Conservation (phyloP, 2,329 filamentous ascomycete genomes). For the Knoxdaviesia proteae region DNA sequence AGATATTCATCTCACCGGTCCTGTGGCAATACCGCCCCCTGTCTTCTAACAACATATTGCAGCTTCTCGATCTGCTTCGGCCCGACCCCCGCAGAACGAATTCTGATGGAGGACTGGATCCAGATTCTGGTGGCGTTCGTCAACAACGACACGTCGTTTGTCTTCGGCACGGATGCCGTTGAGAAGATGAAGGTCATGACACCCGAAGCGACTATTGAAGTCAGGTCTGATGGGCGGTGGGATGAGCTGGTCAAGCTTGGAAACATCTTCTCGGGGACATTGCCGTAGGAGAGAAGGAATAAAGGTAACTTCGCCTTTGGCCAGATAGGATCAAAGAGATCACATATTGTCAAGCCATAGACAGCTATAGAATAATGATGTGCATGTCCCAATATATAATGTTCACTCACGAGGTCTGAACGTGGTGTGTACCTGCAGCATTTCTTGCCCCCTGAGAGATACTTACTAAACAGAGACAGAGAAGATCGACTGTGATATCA, state of each 20-base stretch:
- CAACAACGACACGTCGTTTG: constrained; percentile 10
- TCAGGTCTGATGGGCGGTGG: constrained; percentile 16
- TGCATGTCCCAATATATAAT: no score
- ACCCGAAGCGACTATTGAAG: constrained; percentile 11
- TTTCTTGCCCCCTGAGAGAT: no score
- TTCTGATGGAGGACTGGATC: constrained; percentile 18
- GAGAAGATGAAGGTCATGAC: constrained; percentile 11
- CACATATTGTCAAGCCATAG: no score
- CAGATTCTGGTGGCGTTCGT: constrained; percentile 16
- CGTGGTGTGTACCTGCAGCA: no score
- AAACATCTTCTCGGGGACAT: constrained; percentile 9
- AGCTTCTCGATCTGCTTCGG: constrained; percentile 18
- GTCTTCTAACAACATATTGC: not conserved
- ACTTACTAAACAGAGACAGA: no score
- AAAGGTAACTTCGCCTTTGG: no score
- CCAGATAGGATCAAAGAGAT: no score
- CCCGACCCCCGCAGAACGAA: constrained; percentile 13
- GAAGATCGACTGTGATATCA: no score
- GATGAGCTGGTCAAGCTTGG: constrained; percentile 11
- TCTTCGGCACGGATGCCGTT: constrained; percentile 13
- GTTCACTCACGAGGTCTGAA: no score
- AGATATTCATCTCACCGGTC: not conserved
- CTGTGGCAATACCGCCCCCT: not conserved
- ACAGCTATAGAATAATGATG: no score
- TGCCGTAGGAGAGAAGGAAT: not conserved